These are phyloP conservation scores for Phytopythium ostracodes DNA, from an alignment of 352 stramenopile genomes.

Conservation along the genomic window DNA sequence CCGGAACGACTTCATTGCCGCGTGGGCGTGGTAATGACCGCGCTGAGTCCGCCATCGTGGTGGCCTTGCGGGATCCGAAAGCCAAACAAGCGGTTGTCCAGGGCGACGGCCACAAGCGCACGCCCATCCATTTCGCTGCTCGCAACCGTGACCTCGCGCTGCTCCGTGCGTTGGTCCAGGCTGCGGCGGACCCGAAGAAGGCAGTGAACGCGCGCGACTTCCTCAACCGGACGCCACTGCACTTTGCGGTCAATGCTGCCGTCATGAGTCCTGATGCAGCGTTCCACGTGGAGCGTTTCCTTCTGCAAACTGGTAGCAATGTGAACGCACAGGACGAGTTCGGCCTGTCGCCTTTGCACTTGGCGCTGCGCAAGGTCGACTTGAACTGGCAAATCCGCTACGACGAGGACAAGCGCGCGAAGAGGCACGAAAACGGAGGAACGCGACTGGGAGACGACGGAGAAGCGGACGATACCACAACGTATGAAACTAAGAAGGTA, in stretches of 20 bases:
- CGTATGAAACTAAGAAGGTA: constrained; percentile 45
- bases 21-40: not conserved
- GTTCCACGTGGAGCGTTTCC: constrained; percentile 71
- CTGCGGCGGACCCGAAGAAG: constrained; percentile 23
- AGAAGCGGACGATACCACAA: constrained; percentile 18
- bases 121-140: constrained; percentile 56
- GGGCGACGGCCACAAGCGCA: constrained; percentile 38
- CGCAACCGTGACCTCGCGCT: constrained; percentile 60
- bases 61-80: constrained; percentile 42
- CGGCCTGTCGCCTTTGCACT: constrained; percentile 52
- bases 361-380: constrained; percentile 65
- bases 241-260: constrained; percentile 67
- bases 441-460: constrained; percentile 22
- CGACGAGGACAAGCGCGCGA: constrained; percentile 26
- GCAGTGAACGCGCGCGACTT: constrained; percentile 49
- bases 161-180: constrained; percentile 40
- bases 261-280: constrained; percentile 68
- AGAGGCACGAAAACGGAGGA: constrained; percentile 18
- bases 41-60: constrained; percentile 39
- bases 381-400: constrained; percentile 63
- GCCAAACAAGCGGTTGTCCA: constrained; percentile 40
- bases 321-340: constrained; percentile 57
- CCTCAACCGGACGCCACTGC: constrained; percentile 55
- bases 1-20: not conserved
- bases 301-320: constrained; percentile 53